Evolutionary conservation across 768 basidiomycete species (phyloP).

Genomic region (Tubosaeta sp.): DNA sequence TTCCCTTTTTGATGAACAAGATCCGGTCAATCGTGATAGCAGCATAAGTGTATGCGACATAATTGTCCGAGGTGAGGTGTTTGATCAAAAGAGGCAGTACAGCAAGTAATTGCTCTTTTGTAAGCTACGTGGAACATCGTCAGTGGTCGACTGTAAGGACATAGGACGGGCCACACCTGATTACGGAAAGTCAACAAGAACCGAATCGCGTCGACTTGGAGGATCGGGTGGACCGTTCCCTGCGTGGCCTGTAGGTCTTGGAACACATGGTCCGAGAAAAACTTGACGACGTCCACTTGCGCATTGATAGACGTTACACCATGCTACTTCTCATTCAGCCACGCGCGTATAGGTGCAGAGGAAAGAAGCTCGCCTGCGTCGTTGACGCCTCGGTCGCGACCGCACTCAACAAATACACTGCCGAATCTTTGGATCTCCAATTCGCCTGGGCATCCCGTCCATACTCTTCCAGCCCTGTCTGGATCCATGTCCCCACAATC

Average conservation of each 20-base stretch:
- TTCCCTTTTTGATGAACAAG: constrained; percentile 81
- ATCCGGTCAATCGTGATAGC: constrained; percentile 98
- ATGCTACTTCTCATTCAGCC: constrained; percentile 43
- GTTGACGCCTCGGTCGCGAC: constrained; percentile 90
- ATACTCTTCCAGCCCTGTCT: constrained; percentile 67
- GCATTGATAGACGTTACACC: constrained; percentile 93
- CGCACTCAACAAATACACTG: constrained; percentile 90
- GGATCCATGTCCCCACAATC: constrained; percentile 84
- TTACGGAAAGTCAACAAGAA: constrained; percentile 95
- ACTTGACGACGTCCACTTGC: constrained; percentile 89
- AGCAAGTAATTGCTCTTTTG: constrained; percentile 88
- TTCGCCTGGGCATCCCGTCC: constrained; percentile 50
- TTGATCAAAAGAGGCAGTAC: constrained; percentile 83
- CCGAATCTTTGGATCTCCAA: constrained; percentile 93
- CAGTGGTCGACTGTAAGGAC: background rate
- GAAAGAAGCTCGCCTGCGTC: constrained; percentile 55
- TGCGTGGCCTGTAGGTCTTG: constrained; percentile 73
- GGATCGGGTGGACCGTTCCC: constrained; percentile 75
- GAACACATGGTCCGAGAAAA: constrained; percentile 90
- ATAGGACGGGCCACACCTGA: constrained; percentile 50
- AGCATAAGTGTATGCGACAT: constrained; percentile 93
- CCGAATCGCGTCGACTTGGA: constrained; percentile 95
- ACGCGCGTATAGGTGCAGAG: constrained; percentile 1
- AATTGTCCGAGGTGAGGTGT: constrained; percentile 79
- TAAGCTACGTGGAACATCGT: constrained; percentile 50